Base-by-base conservation (phyloP, 225 moss, liverwort and hornwort genomes). In the Bryoerythrophyllum caledonicum region DNA sequence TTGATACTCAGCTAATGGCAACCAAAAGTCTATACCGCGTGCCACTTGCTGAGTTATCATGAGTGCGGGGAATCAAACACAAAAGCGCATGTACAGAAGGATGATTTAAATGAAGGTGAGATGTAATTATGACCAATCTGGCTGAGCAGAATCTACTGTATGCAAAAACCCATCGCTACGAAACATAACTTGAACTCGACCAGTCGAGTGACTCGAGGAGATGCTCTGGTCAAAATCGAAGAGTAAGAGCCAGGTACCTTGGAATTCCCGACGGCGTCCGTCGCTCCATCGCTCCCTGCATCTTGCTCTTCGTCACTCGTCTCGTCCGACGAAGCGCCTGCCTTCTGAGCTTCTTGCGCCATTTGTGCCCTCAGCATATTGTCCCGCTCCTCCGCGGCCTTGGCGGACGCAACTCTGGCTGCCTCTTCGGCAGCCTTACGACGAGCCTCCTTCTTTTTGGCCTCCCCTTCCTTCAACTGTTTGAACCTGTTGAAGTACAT, bases 401-500 rank as follows among this genome's bases (percentile, higher is more conserved):
- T 81, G 19, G 82, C 83, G 10, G 89, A 46, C 27, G 83, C 81
- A 49, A 82, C 81, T 73, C 66, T 89, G 13, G 89, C 75, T 24
- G 85, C 79, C 13, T 86, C 86, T 64, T 89, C 86, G 27, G 83
- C 89, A 41, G 82, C 81, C 76, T 81, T 86, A 6, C 89, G 79
- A 71, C 89, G 89, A 64, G 86, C 82, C 68, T 84, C 89, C 73
- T 89, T 89, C 81, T 89, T 89, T 66, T 30, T 84, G 27, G 82
- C 79, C 65, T 89, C 89, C 71, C 84, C 86, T 65, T 86, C 83
- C 83, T 86, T 89, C 51, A 89, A 74, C 79, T 82, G 75, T 68
- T 74, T 81, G 26, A 89, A 89, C 72, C 89, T 89, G 77, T 60
- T 55, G 27, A 4, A 27, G 49, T 26, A 3, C 4, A 5, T 2